phyloP scores from a whole-genome alignment of 148 eudicot species.

The Amaranthus palmeri region DNA sequence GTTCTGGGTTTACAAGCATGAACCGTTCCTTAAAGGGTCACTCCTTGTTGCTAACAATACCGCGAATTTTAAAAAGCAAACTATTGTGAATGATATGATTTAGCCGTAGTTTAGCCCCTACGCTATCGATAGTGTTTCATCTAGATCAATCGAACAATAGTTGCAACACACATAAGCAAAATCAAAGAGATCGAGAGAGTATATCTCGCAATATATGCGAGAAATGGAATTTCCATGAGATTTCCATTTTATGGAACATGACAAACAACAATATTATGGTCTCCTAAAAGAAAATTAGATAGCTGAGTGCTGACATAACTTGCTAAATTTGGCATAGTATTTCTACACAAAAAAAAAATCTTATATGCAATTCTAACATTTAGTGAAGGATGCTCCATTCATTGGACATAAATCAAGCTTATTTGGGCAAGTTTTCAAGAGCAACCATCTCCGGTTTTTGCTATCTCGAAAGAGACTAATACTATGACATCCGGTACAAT shows the following conservation, averaged over 20 bases:
- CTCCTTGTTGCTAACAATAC: constrained; percentile 5
- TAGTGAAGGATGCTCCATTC: not conserved
- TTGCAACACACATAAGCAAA: too few species aligned
- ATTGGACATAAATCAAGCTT: constrained; percentile 1
- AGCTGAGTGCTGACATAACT: not conserved
- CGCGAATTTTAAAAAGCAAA: constrained; percentile 11
- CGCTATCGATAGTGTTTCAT: constrained; percentile 41
- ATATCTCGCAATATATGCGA: not conserved
- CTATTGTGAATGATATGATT: constrained; percentile 5
- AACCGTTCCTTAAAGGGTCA: constrained; percentile 52
- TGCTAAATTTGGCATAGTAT: not conserved
- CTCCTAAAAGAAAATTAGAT: too few species aligned
- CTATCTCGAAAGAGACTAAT: not conserved
- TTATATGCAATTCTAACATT: not conserved
- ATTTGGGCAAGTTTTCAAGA: too few species aligned
- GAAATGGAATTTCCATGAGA: not conserved
- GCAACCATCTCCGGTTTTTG: not conserved
- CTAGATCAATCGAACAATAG: constrained; percentile 50
- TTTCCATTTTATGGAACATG: not conserved
- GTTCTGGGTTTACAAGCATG: constrained; percentile 42
- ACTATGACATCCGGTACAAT: constrained; percentile 38
- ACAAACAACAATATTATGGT: not conserved
- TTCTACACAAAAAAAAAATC: not conserved
- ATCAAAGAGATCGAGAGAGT: not conserved
- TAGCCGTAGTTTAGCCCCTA: constrained; percentile 35